A percentile compares a stretch with the other conserved stretches of the same genome.
phyloP scores from a whole-genome alignment of 495 filamentous ascomycete genomes.

The Collariella sp. region DNA sequence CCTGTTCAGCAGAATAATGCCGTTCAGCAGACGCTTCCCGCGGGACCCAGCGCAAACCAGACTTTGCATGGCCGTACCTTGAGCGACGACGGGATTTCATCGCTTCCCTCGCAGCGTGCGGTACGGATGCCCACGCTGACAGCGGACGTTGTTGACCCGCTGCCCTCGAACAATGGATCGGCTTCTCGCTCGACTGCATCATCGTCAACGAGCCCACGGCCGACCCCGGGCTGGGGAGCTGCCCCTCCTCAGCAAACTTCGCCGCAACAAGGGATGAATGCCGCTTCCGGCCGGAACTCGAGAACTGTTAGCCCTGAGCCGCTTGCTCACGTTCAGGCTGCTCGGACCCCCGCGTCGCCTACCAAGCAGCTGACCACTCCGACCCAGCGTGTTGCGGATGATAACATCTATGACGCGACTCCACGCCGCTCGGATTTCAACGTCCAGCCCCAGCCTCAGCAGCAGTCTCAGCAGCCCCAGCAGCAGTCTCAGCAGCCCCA shows the following conservation, averaged over 20 bases:
- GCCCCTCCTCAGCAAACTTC: slow-evolving; percentile 32
- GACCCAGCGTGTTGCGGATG: slow-evolving; percentile 17
- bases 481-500: not conserved
- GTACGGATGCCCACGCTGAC: not conserved
- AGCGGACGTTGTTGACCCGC: not conserved
- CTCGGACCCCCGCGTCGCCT: slow-evolving; percentile 3
- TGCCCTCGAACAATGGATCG: slow-evolving; percentile 5
- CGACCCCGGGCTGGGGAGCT: slow-evolving; percentile 25
- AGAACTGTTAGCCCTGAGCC: slow-evolving; percentile 25
- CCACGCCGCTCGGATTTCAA: slow-evolving; percentile 23
- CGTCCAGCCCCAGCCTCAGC: not conserved
- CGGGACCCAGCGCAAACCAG: not conserved
- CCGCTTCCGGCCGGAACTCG: not conserved
- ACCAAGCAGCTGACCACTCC: slow-evolving; percentile 1
- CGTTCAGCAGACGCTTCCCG: not conserved
- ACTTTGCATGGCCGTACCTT: not conserved
- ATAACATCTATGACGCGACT: slow-evolving; percentile 41
- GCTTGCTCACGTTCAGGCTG: slow-evolving; percentile 8
- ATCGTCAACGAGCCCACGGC: slow-evolving; percentile 22
- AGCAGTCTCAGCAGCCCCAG: not conserved
- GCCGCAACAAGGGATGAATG: not conserved
- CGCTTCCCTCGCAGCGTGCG: slow-evolving; percentile 17
- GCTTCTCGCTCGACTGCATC: slow-evolving; percentile 8
- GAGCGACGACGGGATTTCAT: slow-evolving; percentile 12
- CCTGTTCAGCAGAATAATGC: not conserved